Evolutionary conservation across 768 basidiomycete species (phyloP).

Genomic region (Rhodotorula kratochvilovae): DNA sequence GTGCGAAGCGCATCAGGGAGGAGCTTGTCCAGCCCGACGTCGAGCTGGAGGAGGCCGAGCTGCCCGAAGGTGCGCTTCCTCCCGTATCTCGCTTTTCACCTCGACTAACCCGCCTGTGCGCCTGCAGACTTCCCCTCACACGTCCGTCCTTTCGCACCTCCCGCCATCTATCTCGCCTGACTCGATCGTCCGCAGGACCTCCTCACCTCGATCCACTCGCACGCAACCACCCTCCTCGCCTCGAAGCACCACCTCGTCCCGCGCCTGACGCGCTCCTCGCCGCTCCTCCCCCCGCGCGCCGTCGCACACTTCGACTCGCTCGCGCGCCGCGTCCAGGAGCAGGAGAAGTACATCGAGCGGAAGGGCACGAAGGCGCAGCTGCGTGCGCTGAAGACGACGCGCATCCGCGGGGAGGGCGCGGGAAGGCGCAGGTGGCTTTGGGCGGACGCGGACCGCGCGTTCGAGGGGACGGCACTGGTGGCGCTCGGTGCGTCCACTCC

Average conservation of each 20-base stretch:
- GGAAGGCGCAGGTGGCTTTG: conserved; percentile 4
- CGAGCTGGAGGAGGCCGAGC: not conserved
- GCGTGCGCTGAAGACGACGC: not conserved
- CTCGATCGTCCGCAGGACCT: conserved; percentile 6
- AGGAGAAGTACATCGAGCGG: not conserved
- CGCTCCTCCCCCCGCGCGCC: conserved; percentile 1
- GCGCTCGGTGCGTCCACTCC: conserved; percentile 16
- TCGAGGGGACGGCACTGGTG: conserved; percentile 23
- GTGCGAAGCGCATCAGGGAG: not conserved
- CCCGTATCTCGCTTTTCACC: accelerated
- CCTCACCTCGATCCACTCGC: conserved; percentile 17
- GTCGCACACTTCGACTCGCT: conserved; percentile 7
- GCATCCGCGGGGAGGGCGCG: not conserved
- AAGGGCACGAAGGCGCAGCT: not conserved
- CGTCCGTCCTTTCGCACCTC: not conserved
- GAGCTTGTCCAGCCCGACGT: not conserved
- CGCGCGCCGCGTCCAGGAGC: not conserved
- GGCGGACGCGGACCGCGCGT: conserved; percentile 18
- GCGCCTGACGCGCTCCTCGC: not conserved
- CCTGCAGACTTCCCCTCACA: conserved; percentile 1
- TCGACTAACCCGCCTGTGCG: not conserved
- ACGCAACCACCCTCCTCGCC: conserved; percentile 2
- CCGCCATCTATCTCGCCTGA: not conserved
- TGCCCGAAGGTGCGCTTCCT: not conserved
- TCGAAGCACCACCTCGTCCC: conserved; percentile 17